Evolutionary conservation across 1,284 basidiomycete genomes (phyloP), one percentile per base, ranked within the genome.

Genomic region (Lignosus rhinocerotis): DNA sequence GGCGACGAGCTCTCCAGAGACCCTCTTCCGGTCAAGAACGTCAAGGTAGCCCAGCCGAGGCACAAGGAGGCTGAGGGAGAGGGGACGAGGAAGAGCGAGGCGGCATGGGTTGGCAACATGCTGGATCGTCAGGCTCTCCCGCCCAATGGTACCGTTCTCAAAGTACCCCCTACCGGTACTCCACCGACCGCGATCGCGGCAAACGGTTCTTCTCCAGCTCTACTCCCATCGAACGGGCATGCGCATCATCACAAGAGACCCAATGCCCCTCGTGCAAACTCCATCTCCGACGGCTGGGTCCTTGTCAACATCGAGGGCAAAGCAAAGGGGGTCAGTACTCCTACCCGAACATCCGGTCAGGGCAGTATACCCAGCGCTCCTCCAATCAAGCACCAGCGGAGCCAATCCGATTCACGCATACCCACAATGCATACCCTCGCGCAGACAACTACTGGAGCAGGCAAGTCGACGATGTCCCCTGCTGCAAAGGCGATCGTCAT

Each of bases 401-500:
- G 69, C 53, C 65, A 64, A 49, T 69, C 67, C 32, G 69, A 71
- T 50, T 67, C 69, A 30, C 63, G 63, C 33, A 33, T 69, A 47
- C 60, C 61, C 21, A 52, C 61, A 53, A 36, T 60, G 58, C 52
- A 56, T 58, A 21, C 49, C 49, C 51, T 55, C 33, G 54, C 61
- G 45, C 49, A 66, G 43, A 61, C 62, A 48, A 62, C 45, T 12
- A 19, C 56, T 17, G 63, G 56, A 69, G 61, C 68, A 66, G 55
- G 66, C 67, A 56, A 59, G 61, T 63, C 70, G 66, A 62, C 69
- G 52, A 76, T 78, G 68, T 75, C 80, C 8, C 69, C 81, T 17
- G 73, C 81, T 11, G 81, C 83, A 39, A 88, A 86, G 67, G 79
- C 84, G 12, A 83, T 87, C 54, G 83, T 79, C 12, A 77, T 84